A percentile compares a stretch with the other conserved stretches of the same genome.
Conservation (phyloP, 2,329 filamentous ascomycete species). For the Arthrobotrys sphaeroides region DNA sequence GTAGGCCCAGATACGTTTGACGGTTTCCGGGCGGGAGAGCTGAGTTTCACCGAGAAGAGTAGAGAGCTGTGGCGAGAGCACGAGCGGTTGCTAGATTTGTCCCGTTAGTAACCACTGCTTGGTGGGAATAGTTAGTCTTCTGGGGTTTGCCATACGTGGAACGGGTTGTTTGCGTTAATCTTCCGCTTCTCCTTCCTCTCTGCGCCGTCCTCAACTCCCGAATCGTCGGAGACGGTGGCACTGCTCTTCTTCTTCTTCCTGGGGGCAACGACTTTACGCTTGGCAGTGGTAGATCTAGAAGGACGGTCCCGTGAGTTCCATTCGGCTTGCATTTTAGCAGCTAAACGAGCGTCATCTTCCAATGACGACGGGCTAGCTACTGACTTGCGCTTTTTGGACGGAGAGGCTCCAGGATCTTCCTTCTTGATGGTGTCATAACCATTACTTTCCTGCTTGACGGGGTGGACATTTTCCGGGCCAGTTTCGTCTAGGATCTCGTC, state of each 20-base stretch:
- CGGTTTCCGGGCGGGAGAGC: conserved; percentile 90
- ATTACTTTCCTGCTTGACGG: conserved; percentile 59
- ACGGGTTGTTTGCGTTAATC: conserved; percentile 82
- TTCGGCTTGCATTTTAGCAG: conserved; percentile 88
- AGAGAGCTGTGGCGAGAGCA: conserved; percentile 74
- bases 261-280: conserved; percentile 73
- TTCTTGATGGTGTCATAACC: conserved; percentile 61
- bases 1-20: conserved; percentile 95
- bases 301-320: conserved; percentile 76
- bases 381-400: conserved; percentile 64
- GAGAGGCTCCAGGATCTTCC: conserved; percentile 59
- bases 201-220: conserved; percentile 59
- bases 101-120: conserved; percentile 39
- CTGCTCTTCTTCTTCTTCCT: conserved; percentile 74
- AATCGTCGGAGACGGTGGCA: conserved; percentile 77
- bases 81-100: conserved; percentile 70
- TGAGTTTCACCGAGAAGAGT: conserved; percentile 75
- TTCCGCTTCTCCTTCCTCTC: conserved; percentile 72
- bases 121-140: not conserved
- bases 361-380: conserved; percentile 60
- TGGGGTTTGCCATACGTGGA: conserved; percentile 71
- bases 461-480: conserved; percentile 60
- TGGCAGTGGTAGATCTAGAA: conserved; percentile 66
- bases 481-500: conserved; percentile 71
- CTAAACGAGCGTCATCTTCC: conserved; percentile 86